A percentile compares a stretch with the other conserved stretches of the same genome.
Conservation (phyloP, 495 filamentous ascomycete species). For the Sabuloglossum arenarium region DNA sequence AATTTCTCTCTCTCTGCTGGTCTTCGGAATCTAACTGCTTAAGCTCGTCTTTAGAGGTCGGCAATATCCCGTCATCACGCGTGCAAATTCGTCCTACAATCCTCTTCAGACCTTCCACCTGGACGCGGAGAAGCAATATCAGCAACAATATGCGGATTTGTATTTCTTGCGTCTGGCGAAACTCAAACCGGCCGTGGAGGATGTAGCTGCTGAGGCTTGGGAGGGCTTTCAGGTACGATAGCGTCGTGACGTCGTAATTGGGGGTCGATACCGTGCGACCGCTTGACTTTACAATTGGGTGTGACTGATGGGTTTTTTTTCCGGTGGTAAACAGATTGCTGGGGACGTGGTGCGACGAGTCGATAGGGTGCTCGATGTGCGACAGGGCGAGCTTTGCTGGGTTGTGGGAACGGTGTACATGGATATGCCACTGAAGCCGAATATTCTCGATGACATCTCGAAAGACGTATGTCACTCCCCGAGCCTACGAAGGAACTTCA, state of each 20-base stretch:
- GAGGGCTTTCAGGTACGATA: conserved; percentile 37
- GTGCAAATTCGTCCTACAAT: conserved; percentile 44
- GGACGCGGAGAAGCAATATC: conserved; percentile 50
- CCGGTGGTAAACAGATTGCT: conserved; percentile 31
- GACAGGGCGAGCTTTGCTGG: conserved; percentile 93
- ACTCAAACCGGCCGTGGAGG: conserved; percentile 67
- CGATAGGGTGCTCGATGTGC: conserved; percentile 79
- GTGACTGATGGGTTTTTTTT: background rate
- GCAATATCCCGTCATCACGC: conserved; percentile 7
- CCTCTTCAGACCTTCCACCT: conserved; percentile 54
- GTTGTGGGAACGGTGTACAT: conserved; percentile 87
- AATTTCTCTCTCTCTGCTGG: background rate
- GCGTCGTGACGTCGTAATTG: background rate
- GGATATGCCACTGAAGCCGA: conserved; percentile 92
- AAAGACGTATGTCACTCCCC: conserved; percentile 47
- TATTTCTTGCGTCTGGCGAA: conserved; percentile 83
- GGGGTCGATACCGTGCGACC: background rate
- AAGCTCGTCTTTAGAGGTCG: background rate
- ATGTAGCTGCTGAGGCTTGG: conserved; percentile 55
- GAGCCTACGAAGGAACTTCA: background rate
- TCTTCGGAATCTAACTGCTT: background rate
- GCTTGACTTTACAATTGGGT: background rate
- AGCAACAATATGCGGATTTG: conserved; percentile 92
- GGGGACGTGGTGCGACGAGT: conserved; percentile 54
- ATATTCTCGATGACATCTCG: conserved; percentile 84